Conservation (phyloP, 345 rosid species). For the Populus nigra region DNA sequence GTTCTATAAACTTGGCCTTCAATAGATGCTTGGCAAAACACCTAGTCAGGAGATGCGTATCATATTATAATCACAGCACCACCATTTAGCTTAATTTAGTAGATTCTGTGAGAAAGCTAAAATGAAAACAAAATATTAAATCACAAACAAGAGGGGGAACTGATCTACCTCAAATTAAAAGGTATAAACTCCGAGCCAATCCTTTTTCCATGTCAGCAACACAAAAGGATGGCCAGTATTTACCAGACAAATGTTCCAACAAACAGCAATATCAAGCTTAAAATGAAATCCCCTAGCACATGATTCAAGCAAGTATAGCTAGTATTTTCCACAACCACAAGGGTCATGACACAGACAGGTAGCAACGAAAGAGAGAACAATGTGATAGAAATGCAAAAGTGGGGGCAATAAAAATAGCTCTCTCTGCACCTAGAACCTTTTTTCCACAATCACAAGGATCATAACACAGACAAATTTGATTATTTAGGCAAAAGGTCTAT, state of each 20-base stretch:
- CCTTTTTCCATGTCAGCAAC: not conserved
- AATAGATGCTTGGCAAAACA: not conserved
- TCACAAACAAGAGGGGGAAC: not conserved
- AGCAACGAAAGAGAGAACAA: not conserved
- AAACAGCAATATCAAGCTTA: not conserved
- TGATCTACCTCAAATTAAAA: not conserved
- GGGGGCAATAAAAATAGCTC: too few relatives aligned
- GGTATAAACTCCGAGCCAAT: not conserved
- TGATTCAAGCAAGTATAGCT: not conserved
- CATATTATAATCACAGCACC: too few relatives aligned
- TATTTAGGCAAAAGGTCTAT: not conserved
- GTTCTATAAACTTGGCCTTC: not conserved
- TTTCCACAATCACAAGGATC: not conserved
- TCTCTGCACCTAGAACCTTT: not conserved
- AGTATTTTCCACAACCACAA: too few relatives aligned
- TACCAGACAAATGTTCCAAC: not conserved
- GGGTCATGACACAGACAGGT: too few relatives aligned
- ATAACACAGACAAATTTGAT: not conserved
- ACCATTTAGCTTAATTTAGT: too few relatives aligned
- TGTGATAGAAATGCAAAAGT: too few relatives aligned
- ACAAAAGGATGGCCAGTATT: not conserved
- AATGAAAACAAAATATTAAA: not conserved
- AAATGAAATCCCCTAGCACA: not conserved
- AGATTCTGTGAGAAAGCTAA: not conserved
- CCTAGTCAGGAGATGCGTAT: not conserved